Base-by-base conservation (phyloP, 1,284 basidiomycete species). In the Ustilago hordei region DNA sequence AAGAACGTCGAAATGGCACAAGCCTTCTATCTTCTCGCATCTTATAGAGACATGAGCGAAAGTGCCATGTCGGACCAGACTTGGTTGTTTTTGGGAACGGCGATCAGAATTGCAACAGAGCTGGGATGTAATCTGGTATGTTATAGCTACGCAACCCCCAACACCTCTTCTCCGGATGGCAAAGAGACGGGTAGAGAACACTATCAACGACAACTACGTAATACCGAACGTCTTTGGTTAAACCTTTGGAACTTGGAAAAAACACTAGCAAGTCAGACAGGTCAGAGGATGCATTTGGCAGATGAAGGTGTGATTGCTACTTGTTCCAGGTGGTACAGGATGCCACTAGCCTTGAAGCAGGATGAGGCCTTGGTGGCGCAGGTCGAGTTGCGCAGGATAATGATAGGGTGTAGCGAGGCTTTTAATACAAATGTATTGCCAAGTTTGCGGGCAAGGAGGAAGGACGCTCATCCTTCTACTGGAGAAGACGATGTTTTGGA, bases 1-100 rank as follows among this genome's bases (percentile, higher is more conserved):
- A 78, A 75, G 23, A 75, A 63, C 52, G 79, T 80, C 39, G 79
- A 80, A 62, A 69, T 75, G 59, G 72, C 79, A 0, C 79, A 80
- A 47, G 79, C 73, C 0, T 80, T 71, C 28, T 64, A 67, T 35
- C 17, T 80, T 15, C 43, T 80, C 15, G 70, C 78, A 5, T 17
- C 19, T 17, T 80, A 78, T 32, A 36, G 65, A 31, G 66, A 63
- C 4, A 65, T 80, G 59, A 15, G 55, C 13, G 59, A 73, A 2
- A 62, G 52, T 11, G 79, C 79, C 6, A 72, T 67, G 64, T 28
- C 34, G 8, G 79, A 80, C n/a, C 72, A 69, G 60, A 79, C 79
- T 17, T 80, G 72, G 72, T 11, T 65, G 4, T 70, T 62, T 32
- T 38, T 80, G 0, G 69, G 69, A 0, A 78, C 62, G 1, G 67